Base-by-base conservation (phyloP, 345 rosid genomes). In the Aquilaria sinensis region DNA sequence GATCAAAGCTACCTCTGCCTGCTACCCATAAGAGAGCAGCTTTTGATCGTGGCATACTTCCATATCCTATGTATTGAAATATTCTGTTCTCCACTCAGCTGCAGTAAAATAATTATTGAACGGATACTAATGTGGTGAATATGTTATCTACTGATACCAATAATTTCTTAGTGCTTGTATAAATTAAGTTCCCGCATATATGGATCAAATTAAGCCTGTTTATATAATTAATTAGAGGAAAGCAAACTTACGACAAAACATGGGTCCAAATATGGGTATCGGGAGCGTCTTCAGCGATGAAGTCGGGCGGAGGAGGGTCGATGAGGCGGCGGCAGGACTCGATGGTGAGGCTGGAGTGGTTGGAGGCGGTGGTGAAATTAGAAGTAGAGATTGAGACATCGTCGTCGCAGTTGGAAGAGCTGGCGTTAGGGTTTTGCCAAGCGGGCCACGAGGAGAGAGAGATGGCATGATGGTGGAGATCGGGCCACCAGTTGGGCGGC, bases 201-300 rank as follows among this genome's bases (percentile, higher is more conserved):
- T 23, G 23, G 23, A 23, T 23, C 23, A 23, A 23, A 23, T 23
- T 23, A 23, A 23, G 23, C 23, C 23, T 23, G 23, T 23, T 23
- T 23, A 23, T 23, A 23, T 23, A 23, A 23, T 23, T 23, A 10
- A 63, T 29, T 31, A 23, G 64, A 2, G 8, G 31, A 58, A 47
- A 63, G 51, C 54, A 61, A 23, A 72, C 96, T 85, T 85, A 86
- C 96, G 78, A 58, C 48, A 82, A 78, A 52, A 84, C 71, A 62
- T 82, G 85, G 61, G 71, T 81, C 96, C 93, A 89, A 11, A 86
- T 74, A 41, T 86, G 83, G 57, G 72, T 75, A 64, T 84, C 85
- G 2, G 86, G 70, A 68, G 76, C 77, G 67, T 84, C 86, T 53
- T 82, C 90, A 8, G 80, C 80, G 11, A 86, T 77, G 65, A 86